Evolutionary conservation across 805 yeast genomes (phyloP).

Genomic region (Dipodascopsis tothii): DNA sequence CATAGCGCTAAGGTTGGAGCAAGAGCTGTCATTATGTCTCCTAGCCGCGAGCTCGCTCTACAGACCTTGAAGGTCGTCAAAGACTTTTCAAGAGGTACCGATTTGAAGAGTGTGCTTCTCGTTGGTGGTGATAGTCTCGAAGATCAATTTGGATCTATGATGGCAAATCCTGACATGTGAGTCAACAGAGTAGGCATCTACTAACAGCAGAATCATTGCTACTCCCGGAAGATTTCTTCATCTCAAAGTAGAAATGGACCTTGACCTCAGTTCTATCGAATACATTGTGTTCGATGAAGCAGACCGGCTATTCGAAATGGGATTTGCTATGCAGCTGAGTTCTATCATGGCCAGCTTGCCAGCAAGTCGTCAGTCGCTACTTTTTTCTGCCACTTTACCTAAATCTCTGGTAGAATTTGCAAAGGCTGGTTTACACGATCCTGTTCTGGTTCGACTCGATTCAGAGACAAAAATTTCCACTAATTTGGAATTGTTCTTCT

Average conservation of each 20-base stretch:
- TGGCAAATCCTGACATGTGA: constrained; percentile 83
- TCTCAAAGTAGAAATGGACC: constrained; percentile 88
- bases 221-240: constrained; percentile 97
- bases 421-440: constrained; percentile 88
- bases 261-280: constrained; percentile 75
- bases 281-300: constrained; percentile 96
- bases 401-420: constrained; percentile 90
- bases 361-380: constrained; percentile 70
- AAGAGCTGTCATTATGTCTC: constrained; percentile 82
- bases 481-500: constrained; percentile 80
- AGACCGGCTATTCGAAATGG: constrained; percentile 92
- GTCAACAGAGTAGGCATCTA: background rate
- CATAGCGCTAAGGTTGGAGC: constrained; percentile 79
- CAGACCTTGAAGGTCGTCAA: constrained; percentile 85
- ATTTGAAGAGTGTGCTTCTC: constrained; percentile 66
- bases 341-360: constrained; percentile 83
- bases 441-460: constrained; percentile 86
- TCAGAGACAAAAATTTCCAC: constrained; percentile 88
- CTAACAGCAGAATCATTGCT: constrained; percentile 52
- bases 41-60: constrained; percentile 91
- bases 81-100: constrained; percentile 79
- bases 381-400: constrained; percentile 94
- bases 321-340: constrained; percentile 86
- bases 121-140: constrained; percentile 99
- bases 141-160: constrained; percentile 88